Base-by-base conservation (phyloP, 2,329 filamentous ascomycete species). In the Periconia sp. region DNA sequence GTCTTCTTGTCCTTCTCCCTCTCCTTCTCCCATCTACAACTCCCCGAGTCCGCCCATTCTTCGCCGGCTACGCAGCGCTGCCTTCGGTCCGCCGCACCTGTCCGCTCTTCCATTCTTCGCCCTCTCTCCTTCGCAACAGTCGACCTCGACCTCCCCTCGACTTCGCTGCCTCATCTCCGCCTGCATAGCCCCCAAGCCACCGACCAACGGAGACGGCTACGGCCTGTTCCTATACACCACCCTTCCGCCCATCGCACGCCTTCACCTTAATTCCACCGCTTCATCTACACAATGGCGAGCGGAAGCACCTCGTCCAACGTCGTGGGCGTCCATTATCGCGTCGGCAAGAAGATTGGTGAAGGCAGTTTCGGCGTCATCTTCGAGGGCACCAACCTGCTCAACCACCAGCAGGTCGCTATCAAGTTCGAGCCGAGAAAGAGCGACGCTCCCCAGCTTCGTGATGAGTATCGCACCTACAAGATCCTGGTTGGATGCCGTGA, bases 381-480 rank as follows among this genome's bases (percentile, higher is more conserved):
- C 72, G 94, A 97, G 78, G 94, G 94, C 65, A 97, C 92, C 71
- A 99, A 99, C 76, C 84, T 99, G 67, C 83, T 99, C 76, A 99
- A 99, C 82, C 97, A 96, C 78, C 94, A 97, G 77, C 92, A 97
- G 79, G 93, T 99, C 59, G 94, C 94, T 71, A 99, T 99, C 82
- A 99, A 99, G 82, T 99, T 99, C 79, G 94, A 99, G 88, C 94
- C 94, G 55, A 86, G 94, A 66, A 99, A 99, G 82, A 97, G 93
- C 77, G 94, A 99, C 80, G 94, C 94, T 73, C 94, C 94, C 53
- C 94, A 99, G 76, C 80, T 99, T 63, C 89, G 94, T 76, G 94
- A 99, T 83, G 94, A 99, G 76, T 99, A 99, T 77, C 87, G 94
- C 71, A 99, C 94, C 56, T 99, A 99, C 82, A 99, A 99, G 83